Conservation (phyloP, 371 early-diverging fungal genomes). For the Mortierella polycephala region DNA sequence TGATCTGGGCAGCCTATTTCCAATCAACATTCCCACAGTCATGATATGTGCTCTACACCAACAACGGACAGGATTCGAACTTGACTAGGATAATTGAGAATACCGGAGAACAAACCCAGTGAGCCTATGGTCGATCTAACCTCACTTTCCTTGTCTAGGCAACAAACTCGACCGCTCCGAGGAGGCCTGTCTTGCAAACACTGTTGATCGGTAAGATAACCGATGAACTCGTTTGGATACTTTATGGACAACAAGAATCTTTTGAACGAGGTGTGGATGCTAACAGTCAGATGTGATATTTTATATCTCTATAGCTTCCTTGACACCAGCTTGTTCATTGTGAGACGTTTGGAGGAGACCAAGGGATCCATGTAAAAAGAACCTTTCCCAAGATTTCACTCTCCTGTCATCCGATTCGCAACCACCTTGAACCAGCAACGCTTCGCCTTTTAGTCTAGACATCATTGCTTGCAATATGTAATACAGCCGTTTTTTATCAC, state of each 20-base stretch:
- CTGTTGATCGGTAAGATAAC: constrained; percentile 70
- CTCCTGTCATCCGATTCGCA: neutral
- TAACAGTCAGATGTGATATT: neutral
- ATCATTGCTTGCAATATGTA: neutral
- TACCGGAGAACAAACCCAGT: too few species aligned
- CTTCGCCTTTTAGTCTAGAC: constrained; percentile 1
- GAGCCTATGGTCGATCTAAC: neutral
- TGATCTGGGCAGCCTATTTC: too few species aligned
- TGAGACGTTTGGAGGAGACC: constrained; percentile 72
- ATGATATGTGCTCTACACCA: too few species aligned
- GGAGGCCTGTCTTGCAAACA: constrained; percentile 81
- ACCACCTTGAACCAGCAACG: neutral
- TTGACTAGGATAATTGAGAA: too few species aligned
- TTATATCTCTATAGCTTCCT: constrained; percentile 62
- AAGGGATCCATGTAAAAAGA: constrained; percentile 56
- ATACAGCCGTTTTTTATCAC: neutral
- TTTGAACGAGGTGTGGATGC: neutral
- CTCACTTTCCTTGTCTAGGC: constrained; percentile 26
- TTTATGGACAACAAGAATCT: neutral
- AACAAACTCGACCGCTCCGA: constrained; percentile 76
- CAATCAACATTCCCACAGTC: too few species aligned
- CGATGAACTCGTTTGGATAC: too few species aligned
- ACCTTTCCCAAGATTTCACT: constrained; percentile 2
- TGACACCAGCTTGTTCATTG: constrained; percentile 78
- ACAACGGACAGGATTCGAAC: too few species aligned